phyloP scores from a whole-genome alignment of 768 basidiomycete species.

The Tephrocybe sp. region DNA sequence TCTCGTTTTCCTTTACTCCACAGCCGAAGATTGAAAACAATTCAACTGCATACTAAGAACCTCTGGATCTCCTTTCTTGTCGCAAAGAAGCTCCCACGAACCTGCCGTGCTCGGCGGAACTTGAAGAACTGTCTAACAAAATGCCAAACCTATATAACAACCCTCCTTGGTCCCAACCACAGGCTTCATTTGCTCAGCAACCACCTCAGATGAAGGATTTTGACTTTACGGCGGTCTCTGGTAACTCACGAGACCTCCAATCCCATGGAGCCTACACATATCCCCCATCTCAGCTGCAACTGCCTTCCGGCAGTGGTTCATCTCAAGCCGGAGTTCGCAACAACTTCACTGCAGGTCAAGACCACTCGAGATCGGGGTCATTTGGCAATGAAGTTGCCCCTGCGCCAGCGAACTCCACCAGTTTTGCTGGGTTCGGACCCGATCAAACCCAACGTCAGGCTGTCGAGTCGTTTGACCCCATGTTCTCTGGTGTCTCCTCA shows the following conservation, averaged over 20 bases:
- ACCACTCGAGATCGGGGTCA: conserved; percentile 7
- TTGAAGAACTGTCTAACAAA: neutral
- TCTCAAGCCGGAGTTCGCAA: conserved; percentile 10
- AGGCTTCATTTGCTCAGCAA: conserved; percentile 11
- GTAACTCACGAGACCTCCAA: conserved; percentile 10
- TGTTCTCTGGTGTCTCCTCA: conserved; percentile 9
- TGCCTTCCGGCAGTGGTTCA: conserved; percentile 4
- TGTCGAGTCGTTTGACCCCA: conserved; percentile 11
- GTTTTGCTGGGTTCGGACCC: too few species aligned
- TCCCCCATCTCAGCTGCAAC: conserved; percentile 15
- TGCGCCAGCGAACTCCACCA: conserved; percentile 1
- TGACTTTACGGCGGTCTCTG: conserved; percentile 14
- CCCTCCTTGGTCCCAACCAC: conserved; percentile 20
- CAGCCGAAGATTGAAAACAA: neutral
- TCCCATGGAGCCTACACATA: conserved; percentile 11
- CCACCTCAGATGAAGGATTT: conserved; percentile 16
- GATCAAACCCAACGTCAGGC: too few species aligned
- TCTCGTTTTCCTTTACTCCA: neutral
- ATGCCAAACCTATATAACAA: conserved; percentile 15
- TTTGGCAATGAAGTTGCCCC: conserved; percentile 5
- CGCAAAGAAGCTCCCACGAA: conserved; percentile 4
- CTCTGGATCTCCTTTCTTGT: conserved; percentile 6
- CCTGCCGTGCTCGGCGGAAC: conserved; percentile 17
- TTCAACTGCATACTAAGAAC: neutral
- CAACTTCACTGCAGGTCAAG: conserved; percentile 7